Evolutionary conservation across 371 early-diverging fungal species (phyloP).

Genomic region (Blastocladiella emersonii): DNA sequence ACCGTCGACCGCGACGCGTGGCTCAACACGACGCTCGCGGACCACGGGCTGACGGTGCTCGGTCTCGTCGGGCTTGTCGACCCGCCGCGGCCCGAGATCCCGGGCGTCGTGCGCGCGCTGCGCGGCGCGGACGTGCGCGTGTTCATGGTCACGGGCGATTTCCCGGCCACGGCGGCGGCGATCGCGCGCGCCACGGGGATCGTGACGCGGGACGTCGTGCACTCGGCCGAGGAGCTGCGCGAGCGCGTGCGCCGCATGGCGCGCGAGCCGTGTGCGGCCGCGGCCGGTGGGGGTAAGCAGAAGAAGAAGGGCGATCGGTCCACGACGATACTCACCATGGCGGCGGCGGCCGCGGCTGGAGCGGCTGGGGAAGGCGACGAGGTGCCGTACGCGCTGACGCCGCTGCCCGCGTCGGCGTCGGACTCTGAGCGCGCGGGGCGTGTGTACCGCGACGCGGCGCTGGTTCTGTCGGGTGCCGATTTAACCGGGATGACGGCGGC

Average conservation of each 20-base stretch:
- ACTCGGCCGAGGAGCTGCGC: neutral
- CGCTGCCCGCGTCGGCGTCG: neutral
- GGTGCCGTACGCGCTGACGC: neutral
- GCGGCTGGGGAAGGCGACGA: too few species aligned
- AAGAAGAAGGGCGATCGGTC: neutral
- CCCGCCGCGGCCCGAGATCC: slow-evolving; percentile 53
- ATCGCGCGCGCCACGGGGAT: slow-evolving; percentile 55
- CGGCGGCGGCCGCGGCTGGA: too few species aligned
- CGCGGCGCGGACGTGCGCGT: slow-evolving; percentile 55
- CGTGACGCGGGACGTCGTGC: slow-evolving; percentile 27
- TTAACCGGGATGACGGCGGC: neutral
- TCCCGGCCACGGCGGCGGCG: slow-evolving; percentile 48
- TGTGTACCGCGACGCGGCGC: neutral
- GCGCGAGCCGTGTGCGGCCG: too few species aligned
- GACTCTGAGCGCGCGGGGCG: neutral
- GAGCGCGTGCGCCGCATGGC: too few species aligned
- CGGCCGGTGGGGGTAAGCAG: too few species aligned
- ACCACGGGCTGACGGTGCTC: slow-evolving; percentile 28
- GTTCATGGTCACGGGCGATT: slow-evolving; percentile 66
- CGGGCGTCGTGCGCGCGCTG: slow-evolving; percentile 33
- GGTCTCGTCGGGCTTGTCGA: slow-evolving; percentile 57
- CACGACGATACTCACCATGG: too few species aligned
- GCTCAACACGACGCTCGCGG: slow-evolving; percentile 7
- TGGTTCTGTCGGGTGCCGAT: neutral
- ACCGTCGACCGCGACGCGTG: neutral